Conservation (phyloP, 2,329 filamentous ascomycete genomes). For the Endoconidiophora polonica region DNA sequence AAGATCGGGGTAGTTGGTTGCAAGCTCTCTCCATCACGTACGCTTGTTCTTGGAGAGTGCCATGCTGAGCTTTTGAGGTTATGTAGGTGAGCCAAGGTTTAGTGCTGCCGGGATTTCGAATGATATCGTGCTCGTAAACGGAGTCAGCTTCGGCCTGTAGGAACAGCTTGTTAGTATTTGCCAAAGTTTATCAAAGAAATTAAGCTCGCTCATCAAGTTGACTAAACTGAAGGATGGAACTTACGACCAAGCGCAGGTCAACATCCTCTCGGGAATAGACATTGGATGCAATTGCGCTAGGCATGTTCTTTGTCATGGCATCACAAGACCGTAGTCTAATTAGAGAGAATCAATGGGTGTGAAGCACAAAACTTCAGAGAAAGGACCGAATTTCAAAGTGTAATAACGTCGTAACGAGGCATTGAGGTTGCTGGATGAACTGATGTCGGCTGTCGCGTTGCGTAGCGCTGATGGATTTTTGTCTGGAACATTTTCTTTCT, state of each 20-base stretch:
- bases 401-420: too few relatives aligned
- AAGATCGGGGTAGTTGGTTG: constrained; percentile 75
- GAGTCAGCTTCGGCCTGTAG: constrained; percentile 70
- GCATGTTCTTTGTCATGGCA: constrained; percentile 4
- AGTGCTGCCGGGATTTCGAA: constrained; percentile 68
- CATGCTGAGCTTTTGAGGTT: constrained; percentile 77
- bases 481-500: too few relatives aligned
- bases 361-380: too few relatives aligned
- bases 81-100: constrained; percentile 95
- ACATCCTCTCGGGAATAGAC: constrained; percentile 2
- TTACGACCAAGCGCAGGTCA: constrained; percentile 33
- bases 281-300: constrained; percentile 2
- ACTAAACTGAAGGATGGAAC: constrained; percentile 14
- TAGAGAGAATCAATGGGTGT: too few relatives aligned
- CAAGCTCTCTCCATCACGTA: constrained; percentile 82
- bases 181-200: not conserved
- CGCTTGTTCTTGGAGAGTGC: constrained; percentile 69
- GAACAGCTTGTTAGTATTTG: constrained; percentile 14
- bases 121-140: constrained; percentile 89
- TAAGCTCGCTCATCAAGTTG: too few relatives aligned
- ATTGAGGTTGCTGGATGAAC: too few relatives aligned
- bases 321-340: too few relatives aligned
- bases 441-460: too few relatives aligned
- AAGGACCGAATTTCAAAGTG: too few relatives aligned
- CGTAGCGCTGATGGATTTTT: too few relatives aligned